These are phyloP conservation scores for Scheffersomyces coipomensis DNA, from an alignment of 805 yeast species.

Conservation along the genomic window DNA sequence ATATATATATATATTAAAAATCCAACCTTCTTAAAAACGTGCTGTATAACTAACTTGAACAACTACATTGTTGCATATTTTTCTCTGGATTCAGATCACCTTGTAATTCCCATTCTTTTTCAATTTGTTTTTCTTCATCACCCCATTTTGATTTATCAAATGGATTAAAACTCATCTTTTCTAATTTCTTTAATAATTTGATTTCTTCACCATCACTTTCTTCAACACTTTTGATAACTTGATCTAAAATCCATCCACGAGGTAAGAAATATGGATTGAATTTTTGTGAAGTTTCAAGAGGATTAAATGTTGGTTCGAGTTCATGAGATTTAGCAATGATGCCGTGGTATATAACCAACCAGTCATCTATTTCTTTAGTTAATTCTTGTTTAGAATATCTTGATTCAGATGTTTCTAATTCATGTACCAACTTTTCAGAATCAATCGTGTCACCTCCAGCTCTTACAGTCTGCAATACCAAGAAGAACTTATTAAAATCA, in stretches of 20 bases:
- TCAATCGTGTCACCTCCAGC: slow-evolving; percentile 13
- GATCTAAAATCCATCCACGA: slow-evolving; percentile 81
- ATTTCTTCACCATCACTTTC: slow-evolving; percentile 51
- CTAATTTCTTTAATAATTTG: slow-evolving; percentile 55
- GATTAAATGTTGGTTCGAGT: slow-evolving; percentile 26
- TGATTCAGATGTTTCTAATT: slow-evolving; percentile 17
- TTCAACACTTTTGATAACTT: slow-evolving; percentile 62
- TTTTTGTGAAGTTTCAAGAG: slow-evolving; percentile 22
- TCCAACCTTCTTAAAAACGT: too few relatives aligned
- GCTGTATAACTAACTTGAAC: slow-evolving; percentile 59
- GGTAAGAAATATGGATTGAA: slow-evolving; percentile 82
- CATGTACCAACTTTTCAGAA: slow-evolving; percentile 19
- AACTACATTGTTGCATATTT: slow-evolving; percentile 72
- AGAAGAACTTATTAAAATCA: slow-evolving; percentile 81
- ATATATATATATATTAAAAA: too few relatives aligned
- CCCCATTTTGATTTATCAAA: slow-evolving; percentile 71
- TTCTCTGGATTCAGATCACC: slow-evolving; percentile 51
- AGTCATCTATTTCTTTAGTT: slow-evolving; percentile 38
- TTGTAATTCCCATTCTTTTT: slow-evolving; percentile 49
- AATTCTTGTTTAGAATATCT: slow-evolving; percentile 36
- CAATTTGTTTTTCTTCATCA: slow-evolving; percentile 56
- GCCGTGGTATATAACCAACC: slow-evolving; percentile 51
- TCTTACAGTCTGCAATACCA: slow-evolving; percentile 50
- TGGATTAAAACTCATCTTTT: slow-evolving; percentile 74
- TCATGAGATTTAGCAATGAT: slow-evolving; percentile 40